phyloP scores from a whole-genome alignment of 129 eudicot genomes.

The Pittosporum tobira region DNA sequence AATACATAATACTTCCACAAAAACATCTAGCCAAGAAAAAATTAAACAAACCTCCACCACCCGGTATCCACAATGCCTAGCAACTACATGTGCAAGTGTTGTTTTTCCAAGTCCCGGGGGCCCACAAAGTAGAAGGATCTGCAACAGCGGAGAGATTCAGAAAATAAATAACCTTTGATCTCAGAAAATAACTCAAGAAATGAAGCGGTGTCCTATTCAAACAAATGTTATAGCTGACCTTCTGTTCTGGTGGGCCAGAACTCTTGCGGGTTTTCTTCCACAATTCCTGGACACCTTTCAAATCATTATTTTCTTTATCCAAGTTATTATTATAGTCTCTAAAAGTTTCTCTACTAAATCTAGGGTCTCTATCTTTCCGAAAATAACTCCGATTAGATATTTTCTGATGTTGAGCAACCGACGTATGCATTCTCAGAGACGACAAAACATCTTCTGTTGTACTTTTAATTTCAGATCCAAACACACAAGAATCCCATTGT shows the following conservation, averaged over 20 bases:
- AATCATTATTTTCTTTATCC: conserved; percentile 40
- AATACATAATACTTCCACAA: not conserved
- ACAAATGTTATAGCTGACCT: conserved; percentile 40
- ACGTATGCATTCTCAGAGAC: conserved; percentile 76
- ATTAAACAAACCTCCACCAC: conserved; percentile 67
- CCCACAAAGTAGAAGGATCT: conserved; percentile 96
- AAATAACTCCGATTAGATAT: conserved; percentile 26
- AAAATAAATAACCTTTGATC: conserved; percentile 1
- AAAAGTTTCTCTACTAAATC: conserved; percentile 16
- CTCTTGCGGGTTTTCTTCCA: conserved; percentile 48
- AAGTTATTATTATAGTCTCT: conserved; percentile 16
- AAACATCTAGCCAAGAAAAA: not conserved
- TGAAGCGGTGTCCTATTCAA: conserved; percentile 4
- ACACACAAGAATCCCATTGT: conserved; percentile 96
- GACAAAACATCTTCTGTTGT: conserved; percentile 84
- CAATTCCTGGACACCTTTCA: conserved; percentile 35
- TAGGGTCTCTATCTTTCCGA: conserved; percentile 41
- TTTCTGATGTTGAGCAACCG: conserved; percentile 51
- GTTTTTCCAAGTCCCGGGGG: conserved; percentile 99
- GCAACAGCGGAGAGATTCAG: conserved; percentile 16
- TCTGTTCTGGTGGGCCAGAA: conserved; percentile 74
- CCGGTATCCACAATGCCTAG: conserved; percentile 93
- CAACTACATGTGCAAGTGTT: conserved; percentile 98
- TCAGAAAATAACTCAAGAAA: conserved; percentile 2
- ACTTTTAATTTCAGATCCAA: conserved; percentile 78